Base-by-base conservation (phyloP, 768 basidiomycete species). In the Tylopilus plumbeoviolaceoides region DNA sequence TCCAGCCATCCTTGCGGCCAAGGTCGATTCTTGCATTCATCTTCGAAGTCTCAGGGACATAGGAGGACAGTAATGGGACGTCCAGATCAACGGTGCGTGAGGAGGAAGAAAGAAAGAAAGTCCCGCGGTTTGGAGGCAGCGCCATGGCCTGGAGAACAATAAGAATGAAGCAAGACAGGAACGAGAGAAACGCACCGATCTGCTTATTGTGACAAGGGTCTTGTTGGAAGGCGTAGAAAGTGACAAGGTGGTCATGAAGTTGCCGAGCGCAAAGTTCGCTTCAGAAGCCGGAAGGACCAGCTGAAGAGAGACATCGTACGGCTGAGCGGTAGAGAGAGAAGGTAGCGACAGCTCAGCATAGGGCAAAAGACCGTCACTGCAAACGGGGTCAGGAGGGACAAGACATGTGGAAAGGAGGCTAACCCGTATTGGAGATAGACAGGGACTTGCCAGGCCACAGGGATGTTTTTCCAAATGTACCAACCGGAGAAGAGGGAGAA, bases 361-460 rank as follows among this genome's bases (percentile, higher is more conserved):
- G 1, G 90, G 90, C 9, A 75, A 65, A 23, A 68, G 58, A 3
- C 83, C 82, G 55, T 90, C 86, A 10, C 90, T 91, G 49, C 8
- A 52, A 28, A 23, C 18, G 45, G 18, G 41, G 55, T 50, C 43
- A 61, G 49, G 40, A 54, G 18, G 30, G 5, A 40, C 6, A 30
- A 33, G 35, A 33, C 28, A 45, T 20, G 21, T 4, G 12, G 21
- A 27, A 25, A 36, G 53, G 48, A 40, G 54, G 64, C 82, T 36
- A 67, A 91, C 90, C 90, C 90, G 58, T 91, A 93, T 73, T 91
- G 88, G 18, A 93, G 73, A 65, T 83, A 81, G 20, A 90, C 54
- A 14, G 83, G 78, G 11, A 78, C 69, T 53, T 84, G 75, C 91
- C 91, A 93, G 30, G 81, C 77, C 6, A 81, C 78, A 12, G 89